Evolutionary conservation across 2,329 filamentous ascomycete genomes (phyloP), one percentile per base, ranked within the genome.

Genomic region (Nothomitra cinnamomea): DNA sequence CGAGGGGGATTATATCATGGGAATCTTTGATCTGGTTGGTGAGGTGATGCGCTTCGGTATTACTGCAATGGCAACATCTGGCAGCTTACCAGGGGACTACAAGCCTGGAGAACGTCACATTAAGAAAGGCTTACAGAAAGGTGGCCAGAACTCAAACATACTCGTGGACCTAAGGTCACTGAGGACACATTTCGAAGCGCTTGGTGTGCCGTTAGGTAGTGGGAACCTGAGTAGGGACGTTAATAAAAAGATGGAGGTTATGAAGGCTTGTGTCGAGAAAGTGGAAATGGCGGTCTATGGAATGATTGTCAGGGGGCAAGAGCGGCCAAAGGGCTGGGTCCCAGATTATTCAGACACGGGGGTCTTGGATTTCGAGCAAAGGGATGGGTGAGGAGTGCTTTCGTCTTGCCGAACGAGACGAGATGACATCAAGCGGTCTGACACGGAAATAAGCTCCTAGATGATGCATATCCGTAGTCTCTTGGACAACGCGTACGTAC

Each of bases 1-100:
- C 1, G 75, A 81, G 24, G 80, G 90, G 54, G 92, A 98, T 67
- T 96, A 95, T 64, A 70, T 95, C 55, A 82, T 92, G 57, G 92
- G 90, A 7, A 69, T 98, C 1, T 95, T 95, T 63, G 92, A 98
- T 66, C 77, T 96, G 60, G 89, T 89, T 1, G 92, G 92, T 40
- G 92, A 98, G 70, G 75, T 96, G 72, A 98, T 98, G 92, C 79
- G 89, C 28, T 96, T 95, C 67, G 88, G 87, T 0, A 92, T 95
- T 51, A 89, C 89, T 4, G 80, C 82, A 24, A 85, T 94, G 65
- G 88, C 88, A 1, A 84, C 88, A 3, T 82, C 73, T 6, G 84
- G 83, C 13, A 69, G 69, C 42, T 65, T 76, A 21, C 70, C 72
- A n/a, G 61, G 61, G 1, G 62, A 64, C 41, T 56, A 60, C 24